Evolutionary conservation across 2,329 filamentous ascomycete genomes (phyloP).

Genomic region (Pseudogymnoascus sp.): DNA sequence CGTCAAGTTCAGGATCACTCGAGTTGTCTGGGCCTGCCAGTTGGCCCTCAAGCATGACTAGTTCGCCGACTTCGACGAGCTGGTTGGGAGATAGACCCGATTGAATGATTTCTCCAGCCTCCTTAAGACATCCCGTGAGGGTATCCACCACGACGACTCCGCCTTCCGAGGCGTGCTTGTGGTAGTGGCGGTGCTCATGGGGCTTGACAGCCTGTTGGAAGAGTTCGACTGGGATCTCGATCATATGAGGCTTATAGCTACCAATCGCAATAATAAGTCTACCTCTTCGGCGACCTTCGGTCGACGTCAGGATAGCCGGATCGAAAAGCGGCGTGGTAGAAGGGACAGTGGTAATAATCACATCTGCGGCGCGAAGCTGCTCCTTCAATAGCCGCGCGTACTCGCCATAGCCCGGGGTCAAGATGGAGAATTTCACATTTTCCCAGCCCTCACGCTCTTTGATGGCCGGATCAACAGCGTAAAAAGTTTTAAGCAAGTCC

Average conservation of each 20-base stretch:
- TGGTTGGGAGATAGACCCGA: constrained; percentile 65
- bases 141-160: constrained; percentile 66
- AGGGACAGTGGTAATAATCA: constrained; percentile 85
- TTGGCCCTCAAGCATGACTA: constrained; percentile 50
- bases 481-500: constrained; percentile 41
- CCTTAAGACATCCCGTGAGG: constrained; percentile 67
- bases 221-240: constrained; percentile 72
- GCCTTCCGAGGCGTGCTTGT: constrained; percentile 57
- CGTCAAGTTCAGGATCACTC: background rate
- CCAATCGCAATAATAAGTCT: constrained; percentile 66
- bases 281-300: constrained; percentile 61
- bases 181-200: constrained; percentile 49
- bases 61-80: constrained; percentile 79
- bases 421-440: constrained; percentile 56
- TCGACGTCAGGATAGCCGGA: constrained; percentile 58
- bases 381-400: constrained; percentile 58
- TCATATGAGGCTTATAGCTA: constrained; percentile 63
- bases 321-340: constrained; percentile 69
- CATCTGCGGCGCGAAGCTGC: constrained; percentile 63
- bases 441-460: constrained; percentile 54
- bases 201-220: constrained; percentile 55
- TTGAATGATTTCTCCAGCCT: constrained; percentile 80
- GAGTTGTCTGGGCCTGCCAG: background rate
- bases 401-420: constrained; percentile 65
- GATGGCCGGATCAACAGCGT: constrained; percentile 33